Evolutionary conservation across 140 eudicot species (phyloP).

Genomic region (Oenanthe javanica): DNA sequence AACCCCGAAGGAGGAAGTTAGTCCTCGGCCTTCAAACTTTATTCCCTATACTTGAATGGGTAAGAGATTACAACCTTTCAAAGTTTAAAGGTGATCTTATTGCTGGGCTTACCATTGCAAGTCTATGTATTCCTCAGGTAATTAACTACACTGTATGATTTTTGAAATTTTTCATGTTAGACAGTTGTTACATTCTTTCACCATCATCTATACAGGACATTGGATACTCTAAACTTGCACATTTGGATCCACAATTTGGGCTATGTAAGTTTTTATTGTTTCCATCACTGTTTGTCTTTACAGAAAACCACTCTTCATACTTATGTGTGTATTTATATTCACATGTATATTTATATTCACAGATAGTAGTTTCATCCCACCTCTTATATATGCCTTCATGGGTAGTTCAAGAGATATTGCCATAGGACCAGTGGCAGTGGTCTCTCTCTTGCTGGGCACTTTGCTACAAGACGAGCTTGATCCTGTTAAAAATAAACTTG

Average conservation of each 20-base stretch:
- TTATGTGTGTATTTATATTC: not conserved
- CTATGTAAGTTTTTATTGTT: conserved; percentile 38
- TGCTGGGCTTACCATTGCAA: conserved; percentile 81
- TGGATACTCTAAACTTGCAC: conserved; percentile 62
- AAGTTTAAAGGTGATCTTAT: conserved; percentile 72
- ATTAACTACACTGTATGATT: conserved; percentile 3
- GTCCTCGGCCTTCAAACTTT: conserved; percentile 51
- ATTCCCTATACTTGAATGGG: conserved; percentile 74
- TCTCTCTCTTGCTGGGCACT: conserved; percentile 62
- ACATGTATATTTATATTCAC: conserved; percentile 3
- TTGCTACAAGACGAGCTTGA: conserved; percentile 49
- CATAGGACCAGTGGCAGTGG: conserved; percentile 82
- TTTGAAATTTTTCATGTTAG: not conserved
- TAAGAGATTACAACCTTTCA: conserved; percentile 38
- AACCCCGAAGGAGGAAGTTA: conserved; percentile 30
- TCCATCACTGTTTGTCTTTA: not conserved
- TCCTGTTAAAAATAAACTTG: conserved; percentile 33
- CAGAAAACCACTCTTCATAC: not conserved
- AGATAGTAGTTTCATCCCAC: conserved; percentile 82
- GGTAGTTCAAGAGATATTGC: conserved; percentile 90
- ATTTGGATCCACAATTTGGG: conserved; percentile 47
- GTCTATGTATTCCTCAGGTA: conserved; percentile 91
- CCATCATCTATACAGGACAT: conserved; percentile 48
- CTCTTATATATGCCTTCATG: conserved; percentile 71
- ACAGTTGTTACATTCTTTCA: not conserved